These are phyloP conservation scores for Pythium chondricola DNA, from an alignment of 352 stramenopile genomes.

Conservation along the genomic window DNA sequence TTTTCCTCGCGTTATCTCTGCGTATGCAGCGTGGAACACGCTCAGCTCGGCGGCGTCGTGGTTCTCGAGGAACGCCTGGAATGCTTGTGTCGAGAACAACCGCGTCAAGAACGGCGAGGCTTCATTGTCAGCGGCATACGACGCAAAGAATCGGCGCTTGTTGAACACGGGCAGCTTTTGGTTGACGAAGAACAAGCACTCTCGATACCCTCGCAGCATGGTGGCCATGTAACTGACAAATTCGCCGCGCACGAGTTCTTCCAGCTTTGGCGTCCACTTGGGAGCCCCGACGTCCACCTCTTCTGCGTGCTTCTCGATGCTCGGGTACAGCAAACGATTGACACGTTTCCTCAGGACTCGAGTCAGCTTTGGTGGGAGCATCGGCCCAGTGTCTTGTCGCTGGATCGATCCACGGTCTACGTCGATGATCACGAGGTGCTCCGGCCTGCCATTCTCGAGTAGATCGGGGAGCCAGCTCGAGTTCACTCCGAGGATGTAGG, in stretches of 20 bases:
- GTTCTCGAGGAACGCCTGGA: slow-evolving; percentile 76
- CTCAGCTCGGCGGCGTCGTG: slow-evolving; percentile 64
- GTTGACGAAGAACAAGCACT: slow-evolving; percentile 85
- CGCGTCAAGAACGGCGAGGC: slow-evolving; percentile 59
- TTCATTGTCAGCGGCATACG: slow-evolving; percentile 44
- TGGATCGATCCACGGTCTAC: slow-evolving; percentile 66
- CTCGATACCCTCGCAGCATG: slow-evolving; percentile 69
- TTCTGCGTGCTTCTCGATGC: slow-evolving; percentile 13
- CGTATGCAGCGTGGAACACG: slow-evolving; percentile 73
- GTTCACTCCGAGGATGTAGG: slow-evolving; percentile 79
- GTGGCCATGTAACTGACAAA: slow-evolving; percentile 70
- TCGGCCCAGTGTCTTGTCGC: slow-evolving; percentile 43
- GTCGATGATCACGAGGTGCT: slow-evolving; percentile 81
- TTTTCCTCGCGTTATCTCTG: slow-evolving; percentile 49
- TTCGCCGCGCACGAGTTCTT: slow-evolving; percentile 62
- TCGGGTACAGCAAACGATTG: slow-evolving; percentile 44
- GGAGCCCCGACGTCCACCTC: not conserved
- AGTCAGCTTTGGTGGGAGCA: slow-evolving; percentile 50
- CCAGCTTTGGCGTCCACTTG: slow-evolving; percentile 30
- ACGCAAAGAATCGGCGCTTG: slow-evolving; percentile 75
- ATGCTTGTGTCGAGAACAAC: slow-evolving; percentile 69
- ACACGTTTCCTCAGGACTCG: slow-evolving; percentile 40
- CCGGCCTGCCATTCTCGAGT: slow-evolving; percentile 60
- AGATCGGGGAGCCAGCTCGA: slow-evolving; percentile 58
- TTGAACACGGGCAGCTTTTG: slow-evolving; percentile 85